Evolutionary conservation across 257 asterid genomes (phyloP).

Genomic region (Solanum pinnatisectum): DNA sequence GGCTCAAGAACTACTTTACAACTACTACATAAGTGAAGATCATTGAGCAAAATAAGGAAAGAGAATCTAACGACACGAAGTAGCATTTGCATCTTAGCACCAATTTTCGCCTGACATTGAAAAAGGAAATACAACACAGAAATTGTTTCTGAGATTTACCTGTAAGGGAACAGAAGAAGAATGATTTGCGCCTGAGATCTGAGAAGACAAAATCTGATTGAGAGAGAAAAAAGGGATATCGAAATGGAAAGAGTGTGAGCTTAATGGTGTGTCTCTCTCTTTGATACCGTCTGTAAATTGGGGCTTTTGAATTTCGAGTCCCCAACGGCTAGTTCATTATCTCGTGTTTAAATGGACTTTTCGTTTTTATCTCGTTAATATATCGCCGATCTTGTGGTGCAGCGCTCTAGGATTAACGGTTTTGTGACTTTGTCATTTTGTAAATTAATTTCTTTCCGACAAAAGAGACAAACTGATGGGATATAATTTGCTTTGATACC

Average conservation of each 20-base stretch:
- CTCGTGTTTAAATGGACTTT: not conserved
- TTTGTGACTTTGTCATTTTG: not conserved
- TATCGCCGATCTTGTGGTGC: slow-evolving; percentile 7
- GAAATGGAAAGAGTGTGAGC: slow-evolving; percentile 7
- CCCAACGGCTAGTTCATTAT: slow-evolving; percentile 48
- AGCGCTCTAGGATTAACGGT: not conserved
- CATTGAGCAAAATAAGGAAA: not conserved
- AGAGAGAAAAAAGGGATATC: slow-evolving; percentile 2
- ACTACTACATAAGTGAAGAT: not conserved
- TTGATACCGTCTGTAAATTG: not conserved
- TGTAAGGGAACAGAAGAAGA: not conserved
- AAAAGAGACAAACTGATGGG: not conserved
- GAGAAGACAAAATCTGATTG: slow-evolving; percentile 10
- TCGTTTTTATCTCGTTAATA: slow-evolving; percentile 9
- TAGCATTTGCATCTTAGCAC: not conserved
- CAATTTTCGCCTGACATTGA: not conserved
- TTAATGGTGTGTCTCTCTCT: not conserved
- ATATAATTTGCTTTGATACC: not conserved
- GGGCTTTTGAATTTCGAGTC: slow-evolving; percentile 26
- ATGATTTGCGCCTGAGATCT: not conserved
- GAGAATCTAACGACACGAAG: not conserved
- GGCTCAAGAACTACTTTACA: not conserved
- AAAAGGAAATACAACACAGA: not conserved
- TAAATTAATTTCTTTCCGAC: not conserved
- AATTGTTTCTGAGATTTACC: slow-evolving; percentile 1